These are phyloP conservation scores for Sugiyamaella grinbergsii DNA, from an alignment of 1,139 yeast species.

Conservation along the genomic window DNA sequence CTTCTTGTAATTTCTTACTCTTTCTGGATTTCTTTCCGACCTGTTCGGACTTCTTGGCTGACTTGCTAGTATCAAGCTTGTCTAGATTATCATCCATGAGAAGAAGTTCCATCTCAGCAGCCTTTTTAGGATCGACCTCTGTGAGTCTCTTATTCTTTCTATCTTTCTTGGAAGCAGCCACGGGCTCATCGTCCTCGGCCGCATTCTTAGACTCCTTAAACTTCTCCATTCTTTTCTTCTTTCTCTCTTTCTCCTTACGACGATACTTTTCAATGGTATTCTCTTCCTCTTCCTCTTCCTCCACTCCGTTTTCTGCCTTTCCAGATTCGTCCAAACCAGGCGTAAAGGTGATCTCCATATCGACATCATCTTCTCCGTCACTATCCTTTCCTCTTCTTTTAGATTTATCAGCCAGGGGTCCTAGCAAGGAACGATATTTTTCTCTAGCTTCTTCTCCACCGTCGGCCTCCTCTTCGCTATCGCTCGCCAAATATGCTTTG, in stretches of 20 bases:
- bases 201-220: conserved; percentile 58
- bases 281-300: conserved; percentile 55
- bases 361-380: conserved; percentile 64
- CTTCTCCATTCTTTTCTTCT: conserved; percentile 75
- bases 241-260: conserved; percentile 91
- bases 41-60: conserved; percentile 57
- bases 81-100: conserved; percentile 63
- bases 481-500: conserved; percentile 92
- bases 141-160: conserved; percentile 43
- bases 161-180: conserved; percentile 30
- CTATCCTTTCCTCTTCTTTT: conserved; percentile 45
- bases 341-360: conserved; percentile 93
- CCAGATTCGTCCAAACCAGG: conserved; percentile 70
- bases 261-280: conserved; percentile 78
- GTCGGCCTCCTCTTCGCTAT: conserved; percentile 62
- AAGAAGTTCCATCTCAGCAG: conserved; percentile 72
- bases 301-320: conserved; percentile 41
- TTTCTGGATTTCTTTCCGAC: conserved; percentile 64
- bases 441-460: conserved; percentile 49
- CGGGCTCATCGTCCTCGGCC: conserved; percentile 41
- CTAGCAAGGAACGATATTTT: conserved; percentile 67
- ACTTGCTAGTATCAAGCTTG: conserved; percentile 16
- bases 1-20: conserved; percentile 62
- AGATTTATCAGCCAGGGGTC: conserved; percentile 46
- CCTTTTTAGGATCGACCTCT: conserved; percentile 41